Percentiles rank a stretch among this genome's conserved stretches.
Evolutionary conservation across 306 rosid genomes (phyloP).

Genomic region (Casuarina glauca): DNA sequence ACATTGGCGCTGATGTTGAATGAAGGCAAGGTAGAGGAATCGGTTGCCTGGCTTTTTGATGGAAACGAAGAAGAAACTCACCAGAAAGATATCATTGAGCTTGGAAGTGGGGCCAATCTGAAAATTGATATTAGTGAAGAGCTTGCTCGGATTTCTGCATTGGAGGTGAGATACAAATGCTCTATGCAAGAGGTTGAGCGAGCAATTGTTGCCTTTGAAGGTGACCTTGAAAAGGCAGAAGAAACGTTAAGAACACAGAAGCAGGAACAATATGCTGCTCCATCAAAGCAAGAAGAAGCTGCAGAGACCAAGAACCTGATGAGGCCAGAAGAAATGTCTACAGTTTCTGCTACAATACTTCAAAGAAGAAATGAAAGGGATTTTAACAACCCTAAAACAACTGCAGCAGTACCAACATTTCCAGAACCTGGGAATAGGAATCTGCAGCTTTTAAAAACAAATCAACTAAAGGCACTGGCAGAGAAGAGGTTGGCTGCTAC

Average conservation of each 20-base stretch:
- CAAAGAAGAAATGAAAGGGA: slow-evolving; percentile 62
- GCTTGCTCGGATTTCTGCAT: slow-evolving; percentile 49
- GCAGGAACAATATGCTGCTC: slow-evolving; percentile 46
- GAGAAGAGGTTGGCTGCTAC: slow-evolving; percentile 66
- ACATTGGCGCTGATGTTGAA: slow-evolving; percentile 67
- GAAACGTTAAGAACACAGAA: slow-evolving; percentile 52
- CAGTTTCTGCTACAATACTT: slow-evolving; percentile 40
- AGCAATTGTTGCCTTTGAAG: slow-evolving; percentile 72
- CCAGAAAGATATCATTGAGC: slow-evolving; percentile 30
- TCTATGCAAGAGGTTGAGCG: slow-evolving; percentile 88
- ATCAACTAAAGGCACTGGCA: slow-evolving; percentile 40
- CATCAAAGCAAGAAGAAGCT: slow-evolving; percentile 56
- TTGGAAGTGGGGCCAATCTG: slow-evolving; percentile 46
- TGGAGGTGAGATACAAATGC: slow-evolving; percentile 58
- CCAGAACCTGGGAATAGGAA: slow-evolving; percentile 40
- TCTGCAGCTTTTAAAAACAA: slow-evolving; percentile 43
- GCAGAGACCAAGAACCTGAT: slow-evolving; percentile 32
- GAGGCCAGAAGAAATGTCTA: slow-evolving; percentile 46
- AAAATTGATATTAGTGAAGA: slow-evolving; percentile 85
- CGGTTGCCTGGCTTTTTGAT: slow-evolving; percentile 72
- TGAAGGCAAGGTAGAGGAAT: slow-evolving; percentile 73
- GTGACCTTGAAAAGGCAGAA: slow-evolving; percentile 74
- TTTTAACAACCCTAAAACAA: slow-evolving; percentile 52
- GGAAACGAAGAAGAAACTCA: slow-evolving; percentile 53
- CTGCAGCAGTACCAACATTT: slow-evolving; percentile 41